A percentile compares a stretch with the other conserved stretches of the same genome.
phyloP scores from a whole-genome alignment of 768 basidiomycete genomes.

The Kwoniella heveanensis region DNA sequence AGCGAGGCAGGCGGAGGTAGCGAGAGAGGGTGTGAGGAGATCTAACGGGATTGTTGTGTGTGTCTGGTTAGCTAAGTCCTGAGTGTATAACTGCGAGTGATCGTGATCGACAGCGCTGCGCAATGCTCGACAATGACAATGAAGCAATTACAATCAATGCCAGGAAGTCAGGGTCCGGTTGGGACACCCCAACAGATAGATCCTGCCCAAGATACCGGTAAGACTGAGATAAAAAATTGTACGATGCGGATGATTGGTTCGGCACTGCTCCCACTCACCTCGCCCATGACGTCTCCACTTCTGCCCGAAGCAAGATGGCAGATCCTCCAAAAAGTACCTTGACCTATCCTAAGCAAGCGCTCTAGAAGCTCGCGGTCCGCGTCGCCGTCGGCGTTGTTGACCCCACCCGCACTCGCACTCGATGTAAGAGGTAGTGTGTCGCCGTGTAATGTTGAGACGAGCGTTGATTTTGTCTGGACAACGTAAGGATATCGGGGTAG shows the following conservation, averaged over 20 bases:
- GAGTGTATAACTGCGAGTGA: too few relatives aligned
- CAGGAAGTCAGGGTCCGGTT: too few relatives aligned
- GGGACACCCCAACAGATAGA: too few relatives aligned
- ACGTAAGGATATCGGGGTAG: too few relatives aligned
- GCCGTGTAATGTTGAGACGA: constrained; percentile 49
- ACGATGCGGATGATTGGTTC: too few relatives aligned
- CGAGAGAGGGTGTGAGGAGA: constrained; percentile 41
- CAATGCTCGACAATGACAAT: too few relatives aligned
- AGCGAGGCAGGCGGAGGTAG: background rate
- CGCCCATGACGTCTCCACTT: constrained; percentile 52
- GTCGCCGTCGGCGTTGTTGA: background rate
- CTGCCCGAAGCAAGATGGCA: constrained; percentile 43
- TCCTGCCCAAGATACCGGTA: too few relatives aligned
- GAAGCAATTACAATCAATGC: too few relatives aligned
- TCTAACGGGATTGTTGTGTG: too few relatives aligned
- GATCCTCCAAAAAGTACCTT: constrained; percentile 49
- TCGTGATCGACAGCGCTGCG: too few relatives aligned
- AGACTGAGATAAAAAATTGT: too few relatives aligned
- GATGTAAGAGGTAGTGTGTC: constrained; percentile 38
- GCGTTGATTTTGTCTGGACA: constrained; percentile 28
- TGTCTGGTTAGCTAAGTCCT: too few relatives aligned
- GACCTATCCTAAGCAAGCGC: constrained; percentile 35
- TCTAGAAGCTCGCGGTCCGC: constrained; percentile 36
- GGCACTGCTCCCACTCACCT: constrained; percentile 48
- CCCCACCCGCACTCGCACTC: constrained; percentile 4